A percentile compares a stretch with the other conserved stretches of the same genome.
phyloP scores from a whole-genome alignment of 2,329 filamentous ascomycete genomes.

The Fusarium liriodendri region DNA sequence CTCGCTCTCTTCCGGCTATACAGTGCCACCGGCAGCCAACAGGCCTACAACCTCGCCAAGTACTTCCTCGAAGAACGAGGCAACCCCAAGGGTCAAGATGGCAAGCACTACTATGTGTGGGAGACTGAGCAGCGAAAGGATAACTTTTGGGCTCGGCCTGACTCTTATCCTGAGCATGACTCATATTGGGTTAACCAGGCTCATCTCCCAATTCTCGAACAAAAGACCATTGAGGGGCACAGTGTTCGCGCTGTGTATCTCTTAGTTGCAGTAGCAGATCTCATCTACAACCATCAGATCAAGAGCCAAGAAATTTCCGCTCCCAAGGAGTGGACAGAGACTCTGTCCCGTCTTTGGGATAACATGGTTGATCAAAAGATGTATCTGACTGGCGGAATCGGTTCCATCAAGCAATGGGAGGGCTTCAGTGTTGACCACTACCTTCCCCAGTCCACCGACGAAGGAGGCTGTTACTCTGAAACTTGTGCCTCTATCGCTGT shows the following conservation, averaged over 20 bases:
- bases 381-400: constrained; percentile 72
- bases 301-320: constrained; percentile 36
- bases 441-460: constrained; percentile 9
- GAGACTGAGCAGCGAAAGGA: constrained; percentile 64
- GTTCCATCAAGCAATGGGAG: constrained; percentile 53
- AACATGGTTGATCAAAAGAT: constrained; percentile 72
- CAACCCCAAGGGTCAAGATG: constrained; percentile 56
- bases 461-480: constrained; percentile 17
- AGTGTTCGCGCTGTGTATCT: constrained; percentile 71
- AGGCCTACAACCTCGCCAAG: constrained; percentile 58
- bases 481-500: constrained; percentile 52
- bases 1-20: constrained; percentile 55
- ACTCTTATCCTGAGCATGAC: constrained; percentile 56
- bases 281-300: constrained; percentile 48
- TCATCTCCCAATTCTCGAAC: constrained; percentile 63
- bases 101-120: constrained; percentile 70
- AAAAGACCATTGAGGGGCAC: constrained; percentile 60
- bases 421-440: constrained; percentile 28
- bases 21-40: constrained; percentile 47
- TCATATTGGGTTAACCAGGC: constrained; percentile 66
- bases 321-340: constrained; percentile 44
- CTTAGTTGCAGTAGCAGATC: constrained; percentile 67
- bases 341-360: constrained; percentile 64
- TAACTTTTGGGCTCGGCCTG: constrained; percentile 55
- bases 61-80: constrained; percentile 49